Evolutionary conservation across 345 rosid genomes (phyloP).

Genomic region (Eucalyptus cladocalyx): DNA sequence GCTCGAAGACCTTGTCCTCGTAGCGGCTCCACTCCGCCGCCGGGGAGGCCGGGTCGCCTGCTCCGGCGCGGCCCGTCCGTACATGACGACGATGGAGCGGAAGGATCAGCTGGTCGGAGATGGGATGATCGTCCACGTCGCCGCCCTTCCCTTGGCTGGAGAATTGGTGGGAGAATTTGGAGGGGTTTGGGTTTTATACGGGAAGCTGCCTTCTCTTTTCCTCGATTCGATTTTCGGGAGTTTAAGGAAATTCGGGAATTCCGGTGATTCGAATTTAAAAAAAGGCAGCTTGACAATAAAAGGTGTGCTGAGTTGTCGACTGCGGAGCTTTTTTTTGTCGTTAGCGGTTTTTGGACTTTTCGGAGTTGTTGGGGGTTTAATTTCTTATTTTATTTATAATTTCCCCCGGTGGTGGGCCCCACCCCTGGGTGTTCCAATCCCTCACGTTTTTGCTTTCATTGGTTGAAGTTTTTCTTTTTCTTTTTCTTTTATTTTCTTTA

Average conservation of each 20-base stretch:
- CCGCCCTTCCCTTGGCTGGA: not conserved
- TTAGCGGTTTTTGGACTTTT: not conserved
- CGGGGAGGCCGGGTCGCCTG: not conserved
- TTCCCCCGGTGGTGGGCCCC: not conserved
- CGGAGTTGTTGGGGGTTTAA: not conserved
- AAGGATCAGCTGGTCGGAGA: not conserved
- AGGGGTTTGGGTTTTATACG: not conserved
- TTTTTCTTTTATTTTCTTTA: not conserved
- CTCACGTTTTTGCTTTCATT: constrained; percentile 10
- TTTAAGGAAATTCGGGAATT: not conserved
- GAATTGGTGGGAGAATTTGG: constrained; percentile 10
- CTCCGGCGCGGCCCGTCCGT: not conserved
- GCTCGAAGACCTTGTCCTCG: constrained; percentile 70
- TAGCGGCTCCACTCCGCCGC: constrained; percentile 32
- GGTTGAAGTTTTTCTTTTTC: not conserved
- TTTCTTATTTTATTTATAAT: not conserved
- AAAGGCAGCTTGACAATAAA: not conserved
- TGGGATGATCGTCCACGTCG: not conserved
- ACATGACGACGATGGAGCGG: not conserved
- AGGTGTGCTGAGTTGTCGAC: not conserved
- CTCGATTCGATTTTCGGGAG: not conserved
- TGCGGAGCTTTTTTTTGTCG: not conserved
- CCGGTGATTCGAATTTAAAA: not conserved
- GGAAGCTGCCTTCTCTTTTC: not conserved
- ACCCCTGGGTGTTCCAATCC: not conserved